Evolutionary conservation across 495 filamentous ascomycete species (phyloP), one percentile per base, ranked within the genome.

Genomic region (Ramalina peruviana): DNA sequence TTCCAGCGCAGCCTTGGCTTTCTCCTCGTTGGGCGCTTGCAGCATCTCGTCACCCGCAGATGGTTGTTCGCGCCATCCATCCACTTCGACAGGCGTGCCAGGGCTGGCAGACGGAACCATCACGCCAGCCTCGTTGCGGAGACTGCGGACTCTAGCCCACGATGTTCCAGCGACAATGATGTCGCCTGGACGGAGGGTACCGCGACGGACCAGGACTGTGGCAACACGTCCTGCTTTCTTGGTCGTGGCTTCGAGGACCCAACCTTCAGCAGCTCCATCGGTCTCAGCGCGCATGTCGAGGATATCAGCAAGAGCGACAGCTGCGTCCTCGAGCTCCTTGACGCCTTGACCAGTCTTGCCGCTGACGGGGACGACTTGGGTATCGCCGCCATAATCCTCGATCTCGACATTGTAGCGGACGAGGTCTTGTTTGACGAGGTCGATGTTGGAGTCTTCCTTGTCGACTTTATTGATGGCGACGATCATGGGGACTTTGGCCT

Each of bases 391-490:
- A 58, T 80, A 90, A 58, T 97, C 92, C 63, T 99, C 93, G 30
- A 97, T 81, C 58, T 96, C 85, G 19, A 99, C 75, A 16, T 85
- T 85, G 54, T 94, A 75, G n/a, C 76, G 68, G 7, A 85, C 78
- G 25, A 99, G 78, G 62, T 97, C 93, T 48, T 79, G 72, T 64
- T 95, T 96, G 49, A 96, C 89, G 20, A 74, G 74, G 38, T 96
- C 83, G 13, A 83, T 63, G 53, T 88, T 78, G 17, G 84, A 76
- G 36, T 81, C 80, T 53, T 82, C 79, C 65, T 90, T 95, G 64
- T 99, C 93, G 42, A 94, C 77, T 64, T 99, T 99, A 69, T 88
- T 99, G 65, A 95, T 86, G n/a, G 93, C 93, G 16, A 97, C 93
- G 48, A 97, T 93, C 44, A 99, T 90, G 12, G 92, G 89, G 1